Evolutionary conservation across 1,284 basidiomycete genomes (phyloP), one percentile per base, ranked within the genome.

Genomic region (Somion occarium): DNA sequence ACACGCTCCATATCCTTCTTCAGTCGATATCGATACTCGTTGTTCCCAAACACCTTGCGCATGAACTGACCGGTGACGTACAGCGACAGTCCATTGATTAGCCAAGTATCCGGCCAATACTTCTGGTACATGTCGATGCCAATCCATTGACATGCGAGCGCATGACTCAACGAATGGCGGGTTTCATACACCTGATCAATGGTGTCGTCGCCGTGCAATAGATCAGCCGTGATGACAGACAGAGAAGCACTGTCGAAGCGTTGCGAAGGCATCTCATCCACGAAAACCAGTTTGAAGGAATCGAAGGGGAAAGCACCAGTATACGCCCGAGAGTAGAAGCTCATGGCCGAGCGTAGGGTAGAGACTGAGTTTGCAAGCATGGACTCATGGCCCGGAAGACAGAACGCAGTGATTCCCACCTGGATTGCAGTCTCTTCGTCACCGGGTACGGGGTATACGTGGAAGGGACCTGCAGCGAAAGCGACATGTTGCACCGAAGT

Each of bases 1-100:
- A 97, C 88, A n/a, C 93, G 87, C 57, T 95, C 88, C 79, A 98
- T 96, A 66, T 99, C 97, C 68, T 94, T 95, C 73, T 96, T 96
- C 62, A 99, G 70, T 48, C 93, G 79, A 69, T 94, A 99, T 2
- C 96, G 83, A 63, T 98, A 99, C 66, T 99, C 97, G 74, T 99
- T 99, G 69, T 91, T 97, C 20, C 97, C 97, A 56, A 98, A 77
- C 4, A 96, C 73, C 62, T 89, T 89, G 51, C 88, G 84, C 58
- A 97, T 73, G 71, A 93, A 98, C 44, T 96, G 78, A 12, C 89
- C 88, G 22, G 91, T 88, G 63, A 99, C 89, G 67, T 98, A 96
- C 27, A 94, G 76, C 11, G 92, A 88, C 23, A 99, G 74, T 1
- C 96, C 97, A 59, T 96, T 92, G 56, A 96, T 86, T 15, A 99